These are phyloP conservation scores for Gremmenia infestans DNA, from an alignment of 2,329 filamentous ascomycete species.

Conservation along the genomic window DNA sequence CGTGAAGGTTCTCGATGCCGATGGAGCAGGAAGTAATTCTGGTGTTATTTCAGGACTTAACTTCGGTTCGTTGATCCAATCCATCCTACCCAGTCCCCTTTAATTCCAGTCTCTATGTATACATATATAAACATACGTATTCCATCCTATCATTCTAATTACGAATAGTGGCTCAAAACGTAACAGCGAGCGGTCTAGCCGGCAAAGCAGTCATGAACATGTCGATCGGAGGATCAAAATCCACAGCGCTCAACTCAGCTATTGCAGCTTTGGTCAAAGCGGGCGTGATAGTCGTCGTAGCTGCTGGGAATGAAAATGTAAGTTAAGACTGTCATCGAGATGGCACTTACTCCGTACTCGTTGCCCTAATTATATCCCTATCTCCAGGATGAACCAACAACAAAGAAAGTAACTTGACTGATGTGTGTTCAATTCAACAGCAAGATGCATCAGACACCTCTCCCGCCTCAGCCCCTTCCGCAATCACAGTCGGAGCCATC, in stretches of 20 bases:
- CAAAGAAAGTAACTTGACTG: background rate
- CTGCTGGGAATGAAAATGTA: constrained; percentile 46
- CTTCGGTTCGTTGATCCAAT: constrained; percentile 35
- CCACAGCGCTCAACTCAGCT: constrained; percentile 23
- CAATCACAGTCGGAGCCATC: constrained; percentile 49
- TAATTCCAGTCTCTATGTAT: background rate
- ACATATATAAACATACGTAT: too few species aligned
- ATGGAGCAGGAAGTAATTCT: constrained; percentile 43
- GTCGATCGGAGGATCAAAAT: constrained; percentile 33
- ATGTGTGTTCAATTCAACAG: background rate
- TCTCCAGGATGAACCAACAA: background rate
- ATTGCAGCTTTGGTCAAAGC: constrained; percentile 21
- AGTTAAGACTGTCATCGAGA: background rate
- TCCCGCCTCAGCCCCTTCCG: constrained; percentile 43
- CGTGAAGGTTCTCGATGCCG: constrained; percentile 35
- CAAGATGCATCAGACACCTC: constrained; percentile 38
- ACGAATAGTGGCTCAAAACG: background rate
- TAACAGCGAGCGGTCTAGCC: constrained; percentile 27
- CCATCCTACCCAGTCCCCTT: background rate
- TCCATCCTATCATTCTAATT: background rate
- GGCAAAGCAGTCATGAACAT: constrained; percentile 32
- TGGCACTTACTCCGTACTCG: too few species aligned
- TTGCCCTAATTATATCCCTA: background rate
- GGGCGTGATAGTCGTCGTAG: constrained; percentile 48
- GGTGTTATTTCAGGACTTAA: constrained; percentile 52